Evolutionary conservation across 176 grass and related monocot genomes (phyloP).

Genomic region (Rhynchospora breviuscula): DNA sequence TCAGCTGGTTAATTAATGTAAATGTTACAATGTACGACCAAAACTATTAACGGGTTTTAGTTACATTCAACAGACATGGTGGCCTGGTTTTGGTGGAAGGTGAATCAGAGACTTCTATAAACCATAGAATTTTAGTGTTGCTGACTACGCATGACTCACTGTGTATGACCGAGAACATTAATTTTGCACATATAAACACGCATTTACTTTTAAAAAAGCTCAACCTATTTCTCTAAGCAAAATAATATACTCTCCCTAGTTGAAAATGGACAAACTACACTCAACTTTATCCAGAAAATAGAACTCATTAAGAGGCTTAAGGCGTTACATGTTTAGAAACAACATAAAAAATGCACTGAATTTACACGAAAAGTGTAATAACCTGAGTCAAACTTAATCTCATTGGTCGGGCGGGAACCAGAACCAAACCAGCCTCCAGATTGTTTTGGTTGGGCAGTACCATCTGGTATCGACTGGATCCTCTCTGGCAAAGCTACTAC

Average conservation of each 20-base stretch:
- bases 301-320: not conserved
- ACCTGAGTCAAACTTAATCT: conserved; percentile 70
- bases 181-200: not conserved
- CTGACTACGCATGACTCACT: not conserved
- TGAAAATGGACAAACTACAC: not conserved
- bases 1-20: not conserved
- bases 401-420: conserved; percentile 55
- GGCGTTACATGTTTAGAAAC: not conserved
- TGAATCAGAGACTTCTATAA: not conserved
- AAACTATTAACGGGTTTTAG: not conserved
- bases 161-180: not conserved
- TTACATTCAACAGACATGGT: not conserved
- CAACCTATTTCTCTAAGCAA: not conserved
- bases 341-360: not conserved
- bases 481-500: conserved; percentile 74
- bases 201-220: not conserved
- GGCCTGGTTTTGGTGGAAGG: not conserved
- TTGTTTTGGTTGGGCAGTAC: conserved; percentile 58
- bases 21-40: not conserved
- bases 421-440: conserved; percentile 70
- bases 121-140: not conserved
- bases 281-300: not conserved
- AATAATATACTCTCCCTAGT: not conserved
- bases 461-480: conserved; percentile 94
- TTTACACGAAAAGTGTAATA: conserved; percentile 9